These are phyloP conservation scores for Myriosclerotinia scirpicola DNA, from an alignment of 2,329 filamentous ascomycete genomes.

Conservation along the genomic window DNA sequence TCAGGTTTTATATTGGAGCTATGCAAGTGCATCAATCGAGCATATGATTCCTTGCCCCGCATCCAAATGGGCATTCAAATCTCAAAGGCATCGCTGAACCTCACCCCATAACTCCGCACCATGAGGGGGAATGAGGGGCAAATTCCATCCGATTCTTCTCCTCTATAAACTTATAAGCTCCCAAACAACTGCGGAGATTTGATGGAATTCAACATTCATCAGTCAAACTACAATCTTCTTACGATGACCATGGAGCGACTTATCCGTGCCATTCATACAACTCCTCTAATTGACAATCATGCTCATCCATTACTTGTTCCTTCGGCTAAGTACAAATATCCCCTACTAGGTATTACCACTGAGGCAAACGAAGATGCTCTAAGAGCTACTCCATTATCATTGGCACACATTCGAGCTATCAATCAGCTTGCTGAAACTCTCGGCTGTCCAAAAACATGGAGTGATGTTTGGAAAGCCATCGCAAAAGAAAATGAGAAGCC, in stretches of 20 bases:
- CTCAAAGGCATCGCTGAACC: background rate
- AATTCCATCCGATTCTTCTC: background rate
- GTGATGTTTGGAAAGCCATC: conserved; percentile 45
- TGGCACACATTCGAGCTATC: conserved; percentile 69
- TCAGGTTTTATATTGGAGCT: background rate
- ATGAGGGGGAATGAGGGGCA: conserved; percentile 13
- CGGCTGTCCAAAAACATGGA: conserved; percentile 63
- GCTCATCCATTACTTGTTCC: conserved; percentile 66
- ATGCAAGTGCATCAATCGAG: conserved; percentile 16
- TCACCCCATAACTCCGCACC: background rate
- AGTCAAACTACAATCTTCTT: background rate
- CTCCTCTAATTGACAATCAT: conserved; percentile 72
- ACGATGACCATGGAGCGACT: conserved; percentile 14
- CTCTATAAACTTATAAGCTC: background rate
- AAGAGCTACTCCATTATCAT: conserved; percentile 57
- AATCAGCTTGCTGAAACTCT: conserved; percentile 67
- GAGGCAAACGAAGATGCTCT: conserved; percentile 72
- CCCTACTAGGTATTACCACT: conserved; percentile 62
- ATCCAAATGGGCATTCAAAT: background rate
- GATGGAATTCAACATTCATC: background rate
- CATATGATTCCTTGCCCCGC: background rate
- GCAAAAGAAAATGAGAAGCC: conserved; percentile 31
- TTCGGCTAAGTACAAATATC: conserved; percentile 47
- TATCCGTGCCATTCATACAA: conserved; percentile 48
- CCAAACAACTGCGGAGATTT: background rate